Conservation (phyloP, 169 alveolate species). For the Plasmodium yoelii region DNA sequence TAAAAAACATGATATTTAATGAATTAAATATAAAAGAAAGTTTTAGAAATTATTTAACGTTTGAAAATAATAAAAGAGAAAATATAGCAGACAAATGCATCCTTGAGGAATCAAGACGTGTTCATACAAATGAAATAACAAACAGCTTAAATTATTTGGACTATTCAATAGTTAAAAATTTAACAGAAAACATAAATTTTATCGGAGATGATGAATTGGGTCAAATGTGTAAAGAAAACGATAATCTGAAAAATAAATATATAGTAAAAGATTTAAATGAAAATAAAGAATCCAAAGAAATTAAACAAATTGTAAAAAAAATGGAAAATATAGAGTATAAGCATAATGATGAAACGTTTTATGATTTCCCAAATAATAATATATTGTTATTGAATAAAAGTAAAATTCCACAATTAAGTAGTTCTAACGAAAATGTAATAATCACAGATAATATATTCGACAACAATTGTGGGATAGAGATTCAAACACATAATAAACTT, state of each 20-base stretch:
- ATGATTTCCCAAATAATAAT: not conserved
- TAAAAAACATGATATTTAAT: not conserved
- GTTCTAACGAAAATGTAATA: too few species aligned
- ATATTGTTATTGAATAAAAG: not conserved
- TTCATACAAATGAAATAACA: too few species aligned
- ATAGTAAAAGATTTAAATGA: not conserved
- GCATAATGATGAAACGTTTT: not conserved
- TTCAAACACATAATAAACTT: too few species aligned
- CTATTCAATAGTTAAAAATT: too few species aligned
- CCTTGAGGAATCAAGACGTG: too few species aligned
- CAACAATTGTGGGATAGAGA: too few species aligned
- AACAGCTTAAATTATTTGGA: too few species aligned
- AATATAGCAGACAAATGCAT: not conserved
- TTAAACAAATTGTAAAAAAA: not conserved
- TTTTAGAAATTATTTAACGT: not conserved
- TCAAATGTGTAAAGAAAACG: not conserved
- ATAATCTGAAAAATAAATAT: not conserved
- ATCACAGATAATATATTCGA: too few species aligned
- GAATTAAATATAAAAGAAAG: not conserved
- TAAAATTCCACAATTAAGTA: not conserved
- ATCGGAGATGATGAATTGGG: not conserved
- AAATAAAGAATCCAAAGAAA: not conserved
- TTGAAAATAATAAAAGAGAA: not conserved
- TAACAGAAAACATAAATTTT: too few species aligned
- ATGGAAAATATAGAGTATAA: not conserved